These are phyloP conservation scores for Trichosphaerium sp. DNA, from an alignment of 78 protist species.

Conservation along the genomic window DNA sequence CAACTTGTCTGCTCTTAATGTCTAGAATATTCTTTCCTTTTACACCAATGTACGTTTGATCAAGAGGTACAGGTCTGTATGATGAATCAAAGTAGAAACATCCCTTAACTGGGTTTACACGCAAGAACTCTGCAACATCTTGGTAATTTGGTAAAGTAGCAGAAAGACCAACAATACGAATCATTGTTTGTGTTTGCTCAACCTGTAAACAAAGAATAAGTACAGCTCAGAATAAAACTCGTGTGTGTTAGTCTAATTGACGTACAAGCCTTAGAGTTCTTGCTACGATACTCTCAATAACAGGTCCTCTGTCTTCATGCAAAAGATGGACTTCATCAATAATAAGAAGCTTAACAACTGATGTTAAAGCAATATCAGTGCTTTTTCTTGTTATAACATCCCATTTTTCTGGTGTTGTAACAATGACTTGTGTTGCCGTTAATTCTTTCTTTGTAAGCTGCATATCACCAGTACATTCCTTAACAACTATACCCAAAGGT, in stretches of 20 bases:
- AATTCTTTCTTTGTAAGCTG: slow-evolving; percentile 88
- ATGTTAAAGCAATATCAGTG: slow-evolving; percentile 58
- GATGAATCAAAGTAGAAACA: slow-evolving; percentile 74
- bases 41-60: slow-evolving; percentile 82
- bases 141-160: slow-evolving; percentile 99
- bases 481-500: slow-evolving; percentile 66
- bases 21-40: slow-evolving; percentile 8
- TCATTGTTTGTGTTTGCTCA: slow-evolving; percentile 85
- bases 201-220: too few species aligned
- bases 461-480: slow-evolving; percentile 98
- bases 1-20: slow-evolving; percentile 28
- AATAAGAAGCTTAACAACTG: slow-evolving; percentile 74
- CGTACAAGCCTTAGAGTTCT: slow-evolving; percentile 66
- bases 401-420: slow-evolving; percentile 99
- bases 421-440: slow-evolving; percentile 78
- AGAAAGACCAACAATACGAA: slow-evolving; percentile 96
- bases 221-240: slow-evolving; percentile 16
- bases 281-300: slow-evolving; percentile 92
- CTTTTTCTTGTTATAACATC: slow-evolving; percentile 96
- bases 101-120: slow-evolving; percentile 67
- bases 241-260: slow-evolving; percentile 27
- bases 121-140: slow-evolving; percentile 91
- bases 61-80: slow-evolving; percentile 96
- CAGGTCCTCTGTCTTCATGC: slow-evolving; percentile 96
- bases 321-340: slow-evolving; percentile 98